phyloP scores from a whole-genome alignment of 768 basidiomycete genomes.

The Porphyrellus cyaneotinctus region DNA sequence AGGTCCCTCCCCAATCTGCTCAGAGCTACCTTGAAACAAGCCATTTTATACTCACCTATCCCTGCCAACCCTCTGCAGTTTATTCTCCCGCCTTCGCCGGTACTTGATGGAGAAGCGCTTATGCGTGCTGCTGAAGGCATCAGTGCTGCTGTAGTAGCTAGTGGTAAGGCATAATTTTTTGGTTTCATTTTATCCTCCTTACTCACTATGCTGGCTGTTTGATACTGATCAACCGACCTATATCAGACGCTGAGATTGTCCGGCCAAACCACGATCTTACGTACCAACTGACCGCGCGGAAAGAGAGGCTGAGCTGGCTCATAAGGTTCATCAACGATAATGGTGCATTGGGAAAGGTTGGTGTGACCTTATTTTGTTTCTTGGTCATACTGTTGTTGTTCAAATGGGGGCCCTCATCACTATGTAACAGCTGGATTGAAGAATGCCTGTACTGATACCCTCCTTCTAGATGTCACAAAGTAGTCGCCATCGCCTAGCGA shows the following conservation, averaged over 20 bases:
- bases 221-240: neutral
- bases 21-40: constrained; percentile 79
- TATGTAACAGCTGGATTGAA: no score
- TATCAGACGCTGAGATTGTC: constrained; percentile 61
- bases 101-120: constrained; percentile 71
- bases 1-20: constrained; percentile 61
- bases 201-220: neutral
- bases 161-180: constrained; percentile 44
- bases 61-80: constrained; percentile 78
- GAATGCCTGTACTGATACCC: constrained; percentile 2
- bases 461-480: constrained; percentile 69
- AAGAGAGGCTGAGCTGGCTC: constrained; percentile 76
- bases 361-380: constrained; percentile 1
- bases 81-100: constrained; percentile 62
- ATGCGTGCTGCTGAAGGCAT: constrained; percentile 79
- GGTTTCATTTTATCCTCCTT: no score
- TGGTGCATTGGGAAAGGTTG: constrained; percentile 69
- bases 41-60: constrained; percentile 71
- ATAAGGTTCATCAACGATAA: constrained; percentile 89
- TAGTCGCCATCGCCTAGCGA: constrained; percentile 68
- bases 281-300: constrained; percentile 69
- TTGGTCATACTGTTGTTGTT: neutral
- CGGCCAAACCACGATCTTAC: constrained; percentile 75
- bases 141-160: constrained; percentile 65
- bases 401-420: neutral